Base-by-base conservation (phyloP, 2,329 filamentous ascomycete species). In the Claviceps digitariae region DNA sequence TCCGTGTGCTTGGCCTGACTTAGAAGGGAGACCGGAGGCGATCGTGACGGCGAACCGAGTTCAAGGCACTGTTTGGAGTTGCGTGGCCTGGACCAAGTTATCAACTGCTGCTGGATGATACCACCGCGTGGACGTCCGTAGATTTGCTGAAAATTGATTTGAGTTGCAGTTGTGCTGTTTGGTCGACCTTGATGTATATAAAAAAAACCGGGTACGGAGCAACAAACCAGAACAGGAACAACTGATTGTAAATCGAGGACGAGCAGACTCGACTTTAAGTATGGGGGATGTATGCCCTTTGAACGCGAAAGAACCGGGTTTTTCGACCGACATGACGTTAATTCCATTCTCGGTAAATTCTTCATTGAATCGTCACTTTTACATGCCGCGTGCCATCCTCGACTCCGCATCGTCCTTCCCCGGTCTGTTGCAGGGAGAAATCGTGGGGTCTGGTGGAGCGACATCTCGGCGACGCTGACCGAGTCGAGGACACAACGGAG, bases 391-490 rank as follows among this genome's bases (percentile, higher is more conserved):
- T 21, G 45, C 4, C 41, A 27, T 50, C 48, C 23, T 47, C 48
- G 15, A 38, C 36, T 38, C 36, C 36, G 36, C 36, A 38, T 20
- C 36, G 6, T 12, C 47, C n/a, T 45, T 46, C n/a, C 40, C 49
- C 5, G 31, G 25, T 41, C 31, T 43, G 23, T 50, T 17, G 38
- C 38, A 43, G 25, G 25, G 27, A 50, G 21, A 7, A 40, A n/a
- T 45, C 29, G 49, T 41, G 53, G 52, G 29, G 27, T 23, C 29
- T 20, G 43, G 48, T 51, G 43, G 51, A 53, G 48, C 50, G 41
- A 27, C 13, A 23, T 34, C 31, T 43, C 51, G 49, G 54, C 54
- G 51, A 52, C 21, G n/a, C 15, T 52, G 52, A 44, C 50, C 47
- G 31, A 52, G 50, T 50, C 20, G 5, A 52, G 53, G 34, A 10